Percentiles rank a stretch among this genome's conserved stretches.
These are phyloP conservation scores for Beauveria asiatica DNA, from an alignment of 2,329 filamentous ascomycete species.

Conservation along the genomic window DNA sequence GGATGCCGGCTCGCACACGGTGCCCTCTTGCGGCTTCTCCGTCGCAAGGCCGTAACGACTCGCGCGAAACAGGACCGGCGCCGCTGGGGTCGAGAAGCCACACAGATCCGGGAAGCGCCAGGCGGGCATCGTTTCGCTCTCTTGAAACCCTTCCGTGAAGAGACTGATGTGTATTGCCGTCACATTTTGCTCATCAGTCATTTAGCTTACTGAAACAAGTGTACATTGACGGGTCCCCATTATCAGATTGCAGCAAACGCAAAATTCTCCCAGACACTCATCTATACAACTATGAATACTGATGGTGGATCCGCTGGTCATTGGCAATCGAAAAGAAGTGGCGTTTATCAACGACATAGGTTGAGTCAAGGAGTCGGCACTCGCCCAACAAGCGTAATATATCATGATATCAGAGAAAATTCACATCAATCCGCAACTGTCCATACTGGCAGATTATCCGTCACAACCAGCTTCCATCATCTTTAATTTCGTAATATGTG, in stretches of 20 bases:
- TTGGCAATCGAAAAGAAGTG: neutral
- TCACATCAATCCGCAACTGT: neutral
- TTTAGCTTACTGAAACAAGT: no score
- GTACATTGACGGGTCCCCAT: neutral
- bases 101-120: slow-evolving; percentile 25
- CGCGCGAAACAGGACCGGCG: slow-evolving; percentile 29
- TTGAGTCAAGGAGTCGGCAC: neutral
- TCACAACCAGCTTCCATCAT: neutral
- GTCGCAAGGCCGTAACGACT: slow-evolving; percentile 33
- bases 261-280: neutral
- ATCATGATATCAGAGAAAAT: neutral
- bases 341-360: neutral
- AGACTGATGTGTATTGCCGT: no score
- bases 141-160: no score
- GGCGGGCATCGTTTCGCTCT: slow-evolving; percentile 15
- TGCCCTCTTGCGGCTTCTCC: slow-evolving; percentile 14
- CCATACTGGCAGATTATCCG: no score
- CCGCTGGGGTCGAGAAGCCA: slow-evolving; percentile 18
- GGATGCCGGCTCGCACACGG: slow-evolving; percentile 15
- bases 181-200: neutral
- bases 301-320: neutral
- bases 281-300: neutral
- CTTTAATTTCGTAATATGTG: neutral
- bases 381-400: neutral
- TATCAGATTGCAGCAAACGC: neutral